Evolutionary conservation across 495 filamentous ascomycete genomes (phyloP).

Genomic region (Paragyromitra xinjiangensis): DNA sequence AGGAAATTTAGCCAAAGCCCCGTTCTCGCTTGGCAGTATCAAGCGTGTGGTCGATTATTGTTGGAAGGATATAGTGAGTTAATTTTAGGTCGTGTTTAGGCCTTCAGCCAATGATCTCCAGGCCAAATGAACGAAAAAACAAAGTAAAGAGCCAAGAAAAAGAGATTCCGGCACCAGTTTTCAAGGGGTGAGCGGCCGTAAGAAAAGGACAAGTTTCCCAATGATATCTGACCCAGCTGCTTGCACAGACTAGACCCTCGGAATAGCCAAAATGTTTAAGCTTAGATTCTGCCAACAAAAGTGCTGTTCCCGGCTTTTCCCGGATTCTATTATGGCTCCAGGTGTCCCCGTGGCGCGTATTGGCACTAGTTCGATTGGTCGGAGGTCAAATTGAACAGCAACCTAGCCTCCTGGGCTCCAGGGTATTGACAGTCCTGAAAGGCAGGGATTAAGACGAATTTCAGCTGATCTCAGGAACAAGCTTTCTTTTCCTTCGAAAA

Average conservation of each 20-base stretch:
- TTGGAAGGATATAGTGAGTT: slow-evolving; percentile 39
- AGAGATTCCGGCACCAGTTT: slow-evolving; percentile 4
- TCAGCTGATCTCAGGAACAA: slow-evolving; percentile 25
- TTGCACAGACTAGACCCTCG: slow-evolving; percentile 8
- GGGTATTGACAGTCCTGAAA: slow-evolving; percentile 34
- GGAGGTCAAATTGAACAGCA: slow-evolving; percentile 43
- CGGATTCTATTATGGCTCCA: slow-evolving; percentile 12
- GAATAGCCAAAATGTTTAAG: slow-evolving; percentile 35
- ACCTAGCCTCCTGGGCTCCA: slow-evolving; percentile 48
- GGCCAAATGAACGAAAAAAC: slow-evolving; percentile 32
- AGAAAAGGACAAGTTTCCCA: slow-evolving; percentile 25
- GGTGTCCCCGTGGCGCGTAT: slow-evolving; percentile 32
- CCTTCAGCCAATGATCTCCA: slow-evolving; percentile 18
- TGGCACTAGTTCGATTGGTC: slow-evolving; percentile 29
- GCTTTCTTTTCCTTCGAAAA: slow-evolving; percentile 16
- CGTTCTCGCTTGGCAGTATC: slow-evolving; percentile 36
- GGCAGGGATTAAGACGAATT: slow-evolving; percentile 32
- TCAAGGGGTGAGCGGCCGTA: slow-evolving; percentile 9
- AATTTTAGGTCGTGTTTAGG: slow-evolving; percentile 42
- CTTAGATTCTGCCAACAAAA: slow-evolving; percentile 39
- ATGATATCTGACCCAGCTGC: slow-evolving; percentile 18
- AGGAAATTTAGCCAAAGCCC: slow-evolving; percentile 21
- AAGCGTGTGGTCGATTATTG: slow-evolving; percentile 42
- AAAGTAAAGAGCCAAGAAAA: slow-evolving; percentile 43
- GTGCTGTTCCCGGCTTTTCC: background rate